Percentiles rank a stretch among this genome's conserved stretches.
Conservation (phyloP, 1,139 yeast genomes). For the Sugiyamaella novakii region DNA sequence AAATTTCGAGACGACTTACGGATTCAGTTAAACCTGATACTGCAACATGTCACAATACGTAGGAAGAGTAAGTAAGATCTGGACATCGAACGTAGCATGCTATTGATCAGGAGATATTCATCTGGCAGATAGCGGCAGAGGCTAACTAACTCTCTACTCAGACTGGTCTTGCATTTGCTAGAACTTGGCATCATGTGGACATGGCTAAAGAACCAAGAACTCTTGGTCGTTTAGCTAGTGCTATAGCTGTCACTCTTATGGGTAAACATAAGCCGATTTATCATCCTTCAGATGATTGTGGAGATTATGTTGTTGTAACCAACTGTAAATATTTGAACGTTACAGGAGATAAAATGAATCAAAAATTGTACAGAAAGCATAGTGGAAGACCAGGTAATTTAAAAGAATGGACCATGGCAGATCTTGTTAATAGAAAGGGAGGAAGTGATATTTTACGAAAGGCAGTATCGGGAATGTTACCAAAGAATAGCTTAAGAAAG, state of each 20-base stretch:
- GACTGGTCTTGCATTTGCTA: constrained; percentile 74
- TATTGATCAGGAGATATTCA: too few species aligned
- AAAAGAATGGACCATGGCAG: constrained; percentile 79
- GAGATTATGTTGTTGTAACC: constrained; percentile 96
- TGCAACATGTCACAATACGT: constrained; percentile 38
- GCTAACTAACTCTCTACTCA: constrained; percentile 28
- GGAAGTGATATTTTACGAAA: constrained; percentile 76
- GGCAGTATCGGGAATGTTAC: constrained; percentile 96
- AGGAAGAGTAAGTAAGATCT: constrained; percentile 37
- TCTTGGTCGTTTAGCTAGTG: constrained; percentile 87
- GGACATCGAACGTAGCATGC: too few species aligned
- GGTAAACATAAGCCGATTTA: constrained; percentile 96
- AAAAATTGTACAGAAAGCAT: constrained; percentile 90
- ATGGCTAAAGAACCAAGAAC: constrained; percentile 82
- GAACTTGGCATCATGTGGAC: constrained; percentile 96
- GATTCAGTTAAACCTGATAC: too few species aligned
- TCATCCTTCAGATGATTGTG: constrained; percentile 77
- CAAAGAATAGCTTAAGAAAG: constrained; percentile 82
- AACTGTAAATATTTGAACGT: constrained; percentile 80
- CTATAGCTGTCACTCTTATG: constrained; percentile 82
- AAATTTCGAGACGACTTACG: too few species aligned
- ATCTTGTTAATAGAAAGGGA: constrained; percentile 76
- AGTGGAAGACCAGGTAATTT: constrained; percentile 89
- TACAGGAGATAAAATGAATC: constrained; percentile 80
- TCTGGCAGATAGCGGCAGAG: too few species aligned